Evolutionary conservation across 192 early-diverging fungal genomes (phyloP).

Genomic region (Coemansia javaensis): DNA sequence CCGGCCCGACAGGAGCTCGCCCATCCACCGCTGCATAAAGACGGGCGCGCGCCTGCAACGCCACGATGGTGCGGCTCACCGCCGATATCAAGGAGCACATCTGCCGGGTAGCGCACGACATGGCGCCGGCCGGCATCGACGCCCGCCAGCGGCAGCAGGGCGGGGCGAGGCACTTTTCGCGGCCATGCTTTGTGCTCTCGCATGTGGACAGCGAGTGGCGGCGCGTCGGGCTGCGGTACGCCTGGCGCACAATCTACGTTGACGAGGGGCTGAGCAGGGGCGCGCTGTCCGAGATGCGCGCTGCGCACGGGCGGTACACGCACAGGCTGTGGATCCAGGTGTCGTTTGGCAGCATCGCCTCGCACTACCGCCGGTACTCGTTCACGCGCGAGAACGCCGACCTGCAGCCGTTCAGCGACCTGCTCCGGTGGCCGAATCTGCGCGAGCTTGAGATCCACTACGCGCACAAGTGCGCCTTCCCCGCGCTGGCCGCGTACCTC

Average conservation of each 20-base stretch:
- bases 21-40: too few relatives aligned
- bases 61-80: slow-evolving; percentile 15
- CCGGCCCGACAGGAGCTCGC: too few relatives aligned
- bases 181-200: slow-evolving; percentile 8
- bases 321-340: slow-evolving; percentile 32
- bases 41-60: too few relatives aligned
- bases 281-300: slow-evolving; percentile 7
- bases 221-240: slow-evolving; percentile 20
- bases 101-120: slow-evolving; percentile 15
- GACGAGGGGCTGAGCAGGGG: slow-evolving; percentile 5
- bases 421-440: slow-evolving; percentile 23
- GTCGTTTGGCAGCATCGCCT: slow-evolving; percentile 30
- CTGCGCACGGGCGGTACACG: slow-evolving; percentile 12
- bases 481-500: slow-evolving; percentile 35
- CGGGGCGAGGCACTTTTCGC: slow-evolving; percentile 21
- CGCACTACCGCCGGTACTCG: slow-evolving; percentile 37
- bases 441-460: slow-evolving; percentile 37
- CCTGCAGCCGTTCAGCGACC: slow-evolving; percentile 36
- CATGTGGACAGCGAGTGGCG: slow-evolving; percentile 39
- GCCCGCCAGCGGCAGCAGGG: too few relatives aligned
- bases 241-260: slow-evolving; percentile 41
- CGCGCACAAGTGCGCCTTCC: slow-evolving; percentile 46
- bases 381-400: slow-evolving; percentile 24
- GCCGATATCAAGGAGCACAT: slow-evolving; percentile 43
- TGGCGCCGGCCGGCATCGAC: too few relatives aligned